A percentile compares a stretch with the other conserved stretches of the same genome.
phyloP scores from a whole-genome alignment of 2,329 filamentous ascomycete species.

The Chaetomiaceae sp. region DNA sequence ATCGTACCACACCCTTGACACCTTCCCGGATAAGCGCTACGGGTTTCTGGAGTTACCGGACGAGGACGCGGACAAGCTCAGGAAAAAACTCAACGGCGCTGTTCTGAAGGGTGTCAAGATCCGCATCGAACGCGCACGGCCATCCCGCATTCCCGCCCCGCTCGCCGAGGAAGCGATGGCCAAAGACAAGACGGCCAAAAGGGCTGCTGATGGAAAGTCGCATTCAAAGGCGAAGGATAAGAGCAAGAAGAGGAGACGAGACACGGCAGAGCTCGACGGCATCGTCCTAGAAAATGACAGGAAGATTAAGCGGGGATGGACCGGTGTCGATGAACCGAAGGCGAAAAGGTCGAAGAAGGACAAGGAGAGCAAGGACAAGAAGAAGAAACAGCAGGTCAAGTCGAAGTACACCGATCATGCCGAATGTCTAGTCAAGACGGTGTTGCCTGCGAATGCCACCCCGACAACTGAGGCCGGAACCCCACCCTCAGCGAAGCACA shows the following conservation, averaged over 20 bases:
- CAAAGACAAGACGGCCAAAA: constrained; percentile 33
- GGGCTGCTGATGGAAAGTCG: constrained; percentile 20
- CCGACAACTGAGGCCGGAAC: constrained; percentile 35
- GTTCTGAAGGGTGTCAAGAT: constrained; percentile 82
- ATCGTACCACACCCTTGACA: constrained; percentile 80
- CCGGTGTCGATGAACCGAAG: constrained; percentile 52
- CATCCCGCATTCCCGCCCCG: constrained; percentile 44
- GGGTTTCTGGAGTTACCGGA: constrained; percentile 80
- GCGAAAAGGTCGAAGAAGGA: constrained; percentile 42
- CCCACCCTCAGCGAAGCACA: constrained; percentile 56
- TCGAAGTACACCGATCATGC: constrained; percentile 76
- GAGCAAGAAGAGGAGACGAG: constrained; percentile 32
- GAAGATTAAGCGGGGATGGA: constrained; percentile 87
- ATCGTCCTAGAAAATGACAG: constrained; percentile 66
- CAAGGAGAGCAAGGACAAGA: constrained; percentile 46
- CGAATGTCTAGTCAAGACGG: constrained; percentile 81
- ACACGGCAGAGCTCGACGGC: constrained; percentile 52
- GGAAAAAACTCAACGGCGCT: constrained; percentile 82
- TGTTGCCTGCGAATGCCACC: constrained; percentile 49
- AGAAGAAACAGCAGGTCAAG: constrained; percentile 52
- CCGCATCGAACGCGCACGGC: constrained; percentile 72
- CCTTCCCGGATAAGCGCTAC: constrained; percentile 85
- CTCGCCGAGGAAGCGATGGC: constrained; percentile 22
- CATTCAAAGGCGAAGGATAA: constrained; percentile 27
- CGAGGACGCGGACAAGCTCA: constrained; percentile 82